Evolutionary conservation across 208 protist genomes (phyloP).

Genomic region (Acanthamoeba lenticulata): DNA sequence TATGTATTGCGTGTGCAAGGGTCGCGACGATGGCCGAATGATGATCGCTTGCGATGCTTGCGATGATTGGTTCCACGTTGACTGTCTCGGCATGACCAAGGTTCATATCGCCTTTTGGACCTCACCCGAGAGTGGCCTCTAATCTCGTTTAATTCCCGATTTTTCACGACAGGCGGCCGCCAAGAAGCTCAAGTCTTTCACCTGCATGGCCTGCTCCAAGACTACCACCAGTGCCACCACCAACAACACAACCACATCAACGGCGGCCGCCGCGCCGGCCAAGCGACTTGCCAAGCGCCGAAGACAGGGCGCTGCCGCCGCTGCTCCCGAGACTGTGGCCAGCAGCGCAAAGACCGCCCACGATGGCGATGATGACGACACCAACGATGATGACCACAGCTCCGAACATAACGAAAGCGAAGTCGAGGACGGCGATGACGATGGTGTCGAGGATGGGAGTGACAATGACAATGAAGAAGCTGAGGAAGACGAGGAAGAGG

Average conservation of each 20-base stretch:
- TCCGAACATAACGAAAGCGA: slow-evolving; percentile 38
- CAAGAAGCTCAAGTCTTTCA: slow-evolving; percentile 22
- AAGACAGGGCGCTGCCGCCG: neutral
- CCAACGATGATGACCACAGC: slow-evolving; percentile 46
- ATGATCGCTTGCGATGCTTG: slow-evolving; percentile 71
- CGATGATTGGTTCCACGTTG: slow-evolving; percentile 69
- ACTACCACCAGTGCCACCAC: neutral
- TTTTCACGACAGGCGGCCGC: neutral
- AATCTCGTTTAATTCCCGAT: neutral
- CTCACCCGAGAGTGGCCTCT: neutral
- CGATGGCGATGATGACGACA: neutral
- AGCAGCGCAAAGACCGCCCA: neutral
- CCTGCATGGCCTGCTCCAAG: neutral
- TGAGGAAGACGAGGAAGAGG: neutral
- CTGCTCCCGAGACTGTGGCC: too few species aligned
- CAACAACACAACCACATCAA: neutral
- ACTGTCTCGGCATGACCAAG: slow-evolving; percentile 64
- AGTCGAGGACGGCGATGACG: neutral
- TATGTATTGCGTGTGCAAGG: slow-evolving; percentile 67
- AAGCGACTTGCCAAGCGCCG: neutral
- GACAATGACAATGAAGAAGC: neutral
- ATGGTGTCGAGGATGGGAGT: neutral
- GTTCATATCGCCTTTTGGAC: neutral
- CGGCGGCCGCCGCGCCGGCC: neutral
- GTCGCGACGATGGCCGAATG: slow-evolving; percentile 51